A percentile compares a stretch with the other conserved stretches of the same genome.
These are phyloP conservation scores for Zarea fungicola DNA, from an alignment of 2,329 filamentous ascomycete species.

Conservation along the genomic window DNA sequence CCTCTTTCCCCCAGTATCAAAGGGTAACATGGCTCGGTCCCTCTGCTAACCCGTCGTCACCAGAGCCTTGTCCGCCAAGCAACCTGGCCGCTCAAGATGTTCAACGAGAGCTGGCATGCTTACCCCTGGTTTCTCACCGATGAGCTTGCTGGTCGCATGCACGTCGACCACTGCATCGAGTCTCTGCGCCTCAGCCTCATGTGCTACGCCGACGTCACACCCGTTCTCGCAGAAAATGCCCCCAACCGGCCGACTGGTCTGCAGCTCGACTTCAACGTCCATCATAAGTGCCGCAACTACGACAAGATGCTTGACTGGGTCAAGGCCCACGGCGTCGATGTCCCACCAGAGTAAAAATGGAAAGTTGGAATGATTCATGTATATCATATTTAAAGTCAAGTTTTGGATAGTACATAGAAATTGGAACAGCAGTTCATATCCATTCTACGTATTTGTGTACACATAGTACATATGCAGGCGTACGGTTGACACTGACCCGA, in stretches of 20 bases:
- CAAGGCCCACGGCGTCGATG: constrained; percentile 6
- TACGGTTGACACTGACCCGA: too few species aligned
- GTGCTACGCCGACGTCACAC: constrained; percentile 17
- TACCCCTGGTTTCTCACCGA: constrained; percentile 13
- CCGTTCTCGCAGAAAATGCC: constrained; percentile 9
- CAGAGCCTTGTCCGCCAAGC: constrained; percentile 16
- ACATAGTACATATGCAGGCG: too few species aligned
- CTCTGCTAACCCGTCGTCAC: background rate
- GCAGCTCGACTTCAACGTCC: constrained; percentile 15
- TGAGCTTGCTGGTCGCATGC: constrained; percentile 14
- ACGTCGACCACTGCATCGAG: constrained; percentile 18
- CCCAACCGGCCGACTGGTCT: background rate
- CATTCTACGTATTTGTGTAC: too few species aligned
- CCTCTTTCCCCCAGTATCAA: background rate
- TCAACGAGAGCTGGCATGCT: constrained; percentile 15
- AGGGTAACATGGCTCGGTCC: too few species aligned
- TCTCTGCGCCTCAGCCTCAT: constrained; percentile 16
- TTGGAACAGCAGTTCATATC: background rate
- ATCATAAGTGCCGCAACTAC: constrained; percentile 17
- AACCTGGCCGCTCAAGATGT: constrained; percentile 11
- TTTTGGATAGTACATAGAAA: constrained; percentile 1
- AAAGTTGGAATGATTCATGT: background rate
- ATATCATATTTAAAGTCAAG: background rate
- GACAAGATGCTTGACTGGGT: constrained; percentile 14
- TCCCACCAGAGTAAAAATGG: background rate